Evolutionary conservation across 305 asterid genomes (phyloP).

Genomic region (Striga hermonthica): DNA sequence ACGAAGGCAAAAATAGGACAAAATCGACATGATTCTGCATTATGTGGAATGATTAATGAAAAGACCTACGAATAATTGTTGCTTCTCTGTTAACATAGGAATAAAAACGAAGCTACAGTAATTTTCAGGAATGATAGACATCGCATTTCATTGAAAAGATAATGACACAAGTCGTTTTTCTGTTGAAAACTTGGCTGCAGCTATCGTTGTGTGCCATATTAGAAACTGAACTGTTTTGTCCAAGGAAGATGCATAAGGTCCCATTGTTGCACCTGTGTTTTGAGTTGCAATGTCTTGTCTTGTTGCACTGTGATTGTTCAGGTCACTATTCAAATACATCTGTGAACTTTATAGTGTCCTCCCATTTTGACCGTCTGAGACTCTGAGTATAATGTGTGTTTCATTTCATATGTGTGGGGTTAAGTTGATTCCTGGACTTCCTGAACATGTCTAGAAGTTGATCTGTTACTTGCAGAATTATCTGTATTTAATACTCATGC

Average conservation of each 20-base stretch:
- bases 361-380: neutral
- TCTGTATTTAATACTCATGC: too few species aligned
- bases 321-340: neutral
- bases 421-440: too few species aligned
- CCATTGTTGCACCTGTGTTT: neutral
- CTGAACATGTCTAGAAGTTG: too few species aligned
- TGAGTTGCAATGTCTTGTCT: neutral
- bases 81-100: neutral
- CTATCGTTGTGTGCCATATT: neutral
- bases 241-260: neutral
- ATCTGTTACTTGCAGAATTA: too few species aligned
- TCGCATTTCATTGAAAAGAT: neutral
- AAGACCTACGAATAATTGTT: neutral
- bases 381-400: too few species aligned
- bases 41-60: neutral
- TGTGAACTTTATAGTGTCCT: neutral
- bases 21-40: neutral
- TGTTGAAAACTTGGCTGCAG: constrained; percentile 6
- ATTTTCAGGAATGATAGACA: neutral
- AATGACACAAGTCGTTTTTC: neutral
- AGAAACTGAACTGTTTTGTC: neutral
- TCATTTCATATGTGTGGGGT: too few species aligned
- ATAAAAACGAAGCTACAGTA: neutral
- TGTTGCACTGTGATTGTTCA: neutral
- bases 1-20: neutral